Percentiles rank a stretch among this genome's conserved stretches.
phyloP scores from a whole-genome alignment of 2,329 filamentous ascomycete genomes.

The Dendryphion nanum region DNA sequence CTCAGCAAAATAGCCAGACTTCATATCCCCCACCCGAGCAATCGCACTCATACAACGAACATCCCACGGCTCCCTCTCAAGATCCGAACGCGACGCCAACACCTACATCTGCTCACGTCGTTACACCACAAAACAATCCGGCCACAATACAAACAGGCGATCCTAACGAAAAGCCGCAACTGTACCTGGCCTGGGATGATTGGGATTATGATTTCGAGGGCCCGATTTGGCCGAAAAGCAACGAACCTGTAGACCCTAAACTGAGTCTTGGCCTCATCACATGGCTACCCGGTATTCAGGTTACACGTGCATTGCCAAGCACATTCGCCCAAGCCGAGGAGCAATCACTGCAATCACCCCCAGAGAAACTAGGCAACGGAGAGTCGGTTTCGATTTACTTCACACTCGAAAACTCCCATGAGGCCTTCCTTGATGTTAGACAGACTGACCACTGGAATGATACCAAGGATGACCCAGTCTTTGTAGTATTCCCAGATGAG shows the following conservation, averaged over 20 bases:
- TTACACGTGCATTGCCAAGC: constrained; percentile 43
- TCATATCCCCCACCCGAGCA: constrained; percentile 10
- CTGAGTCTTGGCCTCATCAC: constrained; percentile 47
- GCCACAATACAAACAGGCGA: constrained; percentile 13
- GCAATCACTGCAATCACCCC: constrained; percentile 39
- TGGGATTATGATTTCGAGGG: constrained; percentile 47
- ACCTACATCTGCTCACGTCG: constrained; percentile 21
- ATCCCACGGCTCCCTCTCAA: not conserved
- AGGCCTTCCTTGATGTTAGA: constrained; percentile 47
- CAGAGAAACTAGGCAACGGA: constrained; percentile 38
- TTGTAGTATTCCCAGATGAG: constrained; percentile 44
- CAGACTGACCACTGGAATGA: constrained; percentile 51
- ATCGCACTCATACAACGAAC: constrained; percentile 3
- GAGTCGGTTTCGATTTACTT: constrained; percentile 53
- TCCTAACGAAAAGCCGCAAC: constrained; percentile 22
- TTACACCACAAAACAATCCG: not conserved
- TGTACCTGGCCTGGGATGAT: constrained; percentile 38
- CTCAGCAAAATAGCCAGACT: constrained; percentile 11
- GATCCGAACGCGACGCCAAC: constrained; percentile 32
- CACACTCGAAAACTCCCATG: constrained; percentile 41
- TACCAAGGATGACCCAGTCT: constrained; percentile 52
- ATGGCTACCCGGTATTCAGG: constrained; percentile 47
- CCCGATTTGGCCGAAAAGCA: constrained; percentile 45
- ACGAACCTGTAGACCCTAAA: constrained; percentile 44
- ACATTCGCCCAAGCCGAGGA: constrained; percentile 46